Evolutionary conservation across 2,329 filamentous ascomycete species (phyloP).

Genomic region (Cladorrhinum sp.): DNA sequence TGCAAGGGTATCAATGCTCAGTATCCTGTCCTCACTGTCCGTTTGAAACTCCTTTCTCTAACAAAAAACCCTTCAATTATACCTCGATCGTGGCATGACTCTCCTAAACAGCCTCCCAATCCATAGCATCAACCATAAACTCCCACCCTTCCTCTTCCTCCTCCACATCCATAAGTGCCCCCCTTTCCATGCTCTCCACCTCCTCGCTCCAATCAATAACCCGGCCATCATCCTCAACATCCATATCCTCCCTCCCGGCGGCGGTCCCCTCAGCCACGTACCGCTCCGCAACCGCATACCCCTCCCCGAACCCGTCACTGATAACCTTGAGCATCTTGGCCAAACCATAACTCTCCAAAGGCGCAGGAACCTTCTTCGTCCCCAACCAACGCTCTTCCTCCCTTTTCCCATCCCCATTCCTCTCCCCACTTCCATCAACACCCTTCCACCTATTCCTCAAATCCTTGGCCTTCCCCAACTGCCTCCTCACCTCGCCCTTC

Average conservation of each 20-base stretch:
- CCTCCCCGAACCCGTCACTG: conserved; percentile 57
- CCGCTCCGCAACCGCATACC: conserved; percentile 49
- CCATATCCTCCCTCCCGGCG: not conserved
- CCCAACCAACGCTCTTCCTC: not conserved
- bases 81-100: no score
- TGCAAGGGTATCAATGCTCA: no score
- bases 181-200: conserved; percentile 21
- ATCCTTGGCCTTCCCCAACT: conserved; percentile 65
- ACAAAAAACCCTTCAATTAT: no score
- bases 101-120: conserved; percentile 50
- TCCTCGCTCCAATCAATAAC: conserved; percentile 16
- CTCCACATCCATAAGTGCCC: not conserved
- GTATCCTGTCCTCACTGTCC: not conserved
- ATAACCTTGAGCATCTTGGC: conserved; percentile 56
- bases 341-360: conserved; percentile 60
- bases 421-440: conserved; percentile 40
- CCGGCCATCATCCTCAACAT: not conserved
- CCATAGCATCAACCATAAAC: conserved; percentile 60
- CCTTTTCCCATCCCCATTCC: not conserved
- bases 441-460: conserved; percentile 72
- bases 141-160: conserved; percentile 48
- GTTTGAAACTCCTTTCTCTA: not conserved
- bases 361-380: conserved; percentile 23
- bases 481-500: conserved; percentile 49
- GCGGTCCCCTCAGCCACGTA: conserved; percentile 33